These are phyloP conservation scores for Ceratobasidium sp. DNA, from an alignment of 1,284 basidiomycete genomes.

Conservation along the genomic window DNA sequence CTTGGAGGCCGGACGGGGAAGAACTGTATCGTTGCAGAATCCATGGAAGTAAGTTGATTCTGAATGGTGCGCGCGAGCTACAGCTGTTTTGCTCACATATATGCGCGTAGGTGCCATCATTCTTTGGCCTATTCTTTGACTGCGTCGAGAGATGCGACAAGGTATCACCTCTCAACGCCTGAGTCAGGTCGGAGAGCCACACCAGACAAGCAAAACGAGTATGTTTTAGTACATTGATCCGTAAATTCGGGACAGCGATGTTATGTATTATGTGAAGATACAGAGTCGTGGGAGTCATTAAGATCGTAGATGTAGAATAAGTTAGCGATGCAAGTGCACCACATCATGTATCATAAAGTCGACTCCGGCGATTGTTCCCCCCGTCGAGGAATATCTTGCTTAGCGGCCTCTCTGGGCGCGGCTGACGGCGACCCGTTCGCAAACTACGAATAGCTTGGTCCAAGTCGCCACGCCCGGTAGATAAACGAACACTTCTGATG, in stretches of 20 bases:
- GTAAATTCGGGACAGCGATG: background rate
- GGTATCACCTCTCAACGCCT: slow-evolving; percentile 51
- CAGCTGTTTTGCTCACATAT: slow-evolving; percentile 21
- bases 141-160: slow-evolving; percentile 71
- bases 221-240: background rate
- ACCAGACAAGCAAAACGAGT: background rate
- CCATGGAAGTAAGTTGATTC: slow-evolving; percentile 68
- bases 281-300: background rate
- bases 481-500: slow-evolving; percentile 55
- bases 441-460: slow-evolving; percentile 87
- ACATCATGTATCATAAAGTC: slow-evolving; percentile 22
- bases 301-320: background rate
- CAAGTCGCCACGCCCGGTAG: slow-evolving; percentile 79
- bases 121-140: slow-evolving; percentile 75
- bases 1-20: slow-evolving; percentile 62
- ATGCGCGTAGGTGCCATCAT: slow-evolving; percentile 66
- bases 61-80: slow-evolving; percentile 8
- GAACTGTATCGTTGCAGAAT: slow-evolving; percentile 78
- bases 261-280: background rate
- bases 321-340: background rate
- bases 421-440: slow-evolving; percentile 72
- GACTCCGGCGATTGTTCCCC: slow-evolving; percentile 34
- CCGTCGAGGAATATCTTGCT: slow-evolving; percentile 89
- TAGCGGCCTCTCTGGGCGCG: slow-evolving; percentile 65
- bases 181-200: background rate